Evolutionary conservation across 805 yeast genomes (phyloP), one percentile per base, ranked within the genome.

Genomic region (Nakazawaea ambrosiae): DNA sequence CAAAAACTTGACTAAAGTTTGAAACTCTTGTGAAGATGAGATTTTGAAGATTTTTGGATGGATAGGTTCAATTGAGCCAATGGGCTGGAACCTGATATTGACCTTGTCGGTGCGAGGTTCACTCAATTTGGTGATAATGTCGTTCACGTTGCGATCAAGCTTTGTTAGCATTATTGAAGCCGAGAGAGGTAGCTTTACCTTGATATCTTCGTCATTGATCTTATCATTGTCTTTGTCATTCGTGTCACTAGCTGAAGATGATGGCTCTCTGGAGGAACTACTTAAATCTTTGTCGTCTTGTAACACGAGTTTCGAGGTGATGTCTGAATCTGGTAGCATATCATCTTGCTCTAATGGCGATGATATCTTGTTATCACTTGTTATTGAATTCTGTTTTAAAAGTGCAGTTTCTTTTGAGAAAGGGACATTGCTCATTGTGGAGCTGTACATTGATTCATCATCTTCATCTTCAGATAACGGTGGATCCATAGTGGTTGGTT

Each of bases 51-150:
- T 61, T 2, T 63, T 57, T 0, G 83, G 83, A 2, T 50, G 57
- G 3, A 79, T 57, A 3, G 61, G 58, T 1, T 71, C 69, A 0
- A 76, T 64, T 0, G 81, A 68, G 0, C 85, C 85, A 24, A 79
- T 72, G 2, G 85, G 70, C 43, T 69, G 73, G 48, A 80, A 73
- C 25, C 84, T 54, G 7, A 78, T 57, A 1, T 72, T 65, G 12
- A 76, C 56, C 46, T 66, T 70, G 14, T 35, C 38, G 3, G 15
- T 18, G 5, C 30, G 32, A 3, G 52, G 45, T 11, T 50, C 42
- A 1, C 56, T 45, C 17, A 41, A 22, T 7, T 35, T 37, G 5
- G 35, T 34, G 3, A 44, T 16, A 14, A 42, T 28, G 16, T 50
- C 40, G 3, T 53, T 49, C 5, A 59, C 48, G 29, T 44, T 44